Evolutionary conservation across 768 basidiomycete species (phyloP), one percentile per base, ranked within the genome.

Genomic region (Mycena metata): DNA sequence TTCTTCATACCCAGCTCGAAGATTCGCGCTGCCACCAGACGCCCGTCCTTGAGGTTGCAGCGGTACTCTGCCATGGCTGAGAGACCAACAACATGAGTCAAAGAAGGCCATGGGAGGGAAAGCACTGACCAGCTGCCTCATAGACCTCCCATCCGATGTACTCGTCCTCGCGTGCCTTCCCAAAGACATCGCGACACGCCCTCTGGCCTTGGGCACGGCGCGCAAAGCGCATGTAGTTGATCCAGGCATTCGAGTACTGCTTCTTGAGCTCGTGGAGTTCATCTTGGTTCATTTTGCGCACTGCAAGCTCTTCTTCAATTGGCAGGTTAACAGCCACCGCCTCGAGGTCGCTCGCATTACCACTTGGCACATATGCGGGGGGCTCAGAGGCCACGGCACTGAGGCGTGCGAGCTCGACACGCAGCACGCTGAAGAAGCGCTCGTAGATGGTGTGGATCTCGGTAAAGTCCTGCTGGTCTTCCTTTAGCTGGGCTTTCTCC

Each of bases 41-140:
- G 80, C 65, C 84, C 88, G 68, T 88, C 88, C 50, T 93, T 91
- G 63, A 92, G 92, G 43, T 72, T 69, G 74, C 91, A 94, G 77
- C 98, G 96, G 75, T 98, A 98, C 78, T 99, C 98, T 89, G 97
- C 94, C 72, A 96, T 77, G 0, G 98, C 98, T 96, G 76, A n/a
- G 57, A 66, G 59, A 33, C 6, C 17, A 30, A 30, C 36, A 15
- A 16, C 39, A 39, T 9, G 39, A 36, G 15, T 60, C 8, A 61
- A 16, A 17, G 35, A 47, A 63, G 49, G 11, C 72, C 60, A 23
- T 8, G 17, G 15, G 39, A 47, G 52, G n/a, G 8, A 59, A 43
- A 58, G 76, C 84, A 41, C 69, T 15, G 4, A 96, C 96, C 96
- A 62, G 94, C 91, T 46, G 96, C 93, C 77, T 99, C 96, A 73